These are phyloP conservation scores for Solanum medicagineum DNA, from an alignment of 257 asterid genomes.

Conservation along the genomic window DNA sequence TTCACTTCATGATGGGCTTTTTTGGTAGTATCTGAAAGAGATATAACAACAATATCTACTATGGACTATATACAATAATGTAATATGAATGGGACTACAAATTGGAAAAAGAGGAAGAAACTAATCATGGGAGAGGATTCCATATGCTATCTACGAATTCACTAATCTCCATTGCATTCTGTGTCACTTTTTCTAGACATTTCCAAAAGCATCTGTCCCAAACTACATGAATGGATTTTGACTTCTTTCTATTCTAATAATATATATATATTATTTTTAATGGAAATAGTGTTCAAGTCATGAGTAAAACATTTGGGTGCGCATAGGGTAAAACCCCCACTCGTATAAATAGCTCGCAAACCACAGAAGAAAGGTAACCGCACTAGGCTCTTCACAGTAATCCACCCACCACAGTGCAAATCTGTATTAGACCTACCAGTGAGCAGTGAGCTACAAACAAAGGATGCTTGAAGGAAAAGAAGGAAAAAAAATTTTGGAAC, in stretches of 20 bases:
- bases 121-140: not conserved
- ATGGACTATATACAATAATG: not conserved
- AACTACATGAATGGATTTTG: slow-evolving; percentile 4
- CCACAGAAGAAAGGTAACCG: too few relatives aligned
- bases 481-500: not conserved
- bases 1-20: not conserved
- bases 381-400: not conserved
- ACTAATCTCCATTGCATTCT: not conserved
- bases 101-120: not conserved
- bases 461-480: not conserved
- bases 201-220: slow-evolving; percentile 16
- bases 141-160: not conserved
- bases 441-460: not conserved
- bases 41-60: not conserved
- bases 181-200: slow-evolving; percentile 43
- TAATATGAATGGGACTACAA: not conserved
- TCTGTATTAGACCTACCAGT: not conserved
- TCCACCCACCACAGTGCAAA: not conserved
- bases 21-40: not conserved
- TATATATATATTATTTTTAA: not conserved
- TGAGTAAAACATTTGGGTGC: too few relatives aligned
- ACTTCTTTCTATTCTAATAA: not conserved
- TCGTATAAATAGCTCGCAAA: too few relatives aligned
- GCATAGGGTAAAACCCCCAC: too few relatives aligned
- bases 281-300: not conserved